Conservation (phyloP, 495 filamentous ascomycete genomes). For the Penicillium samsonianum region DNA sequence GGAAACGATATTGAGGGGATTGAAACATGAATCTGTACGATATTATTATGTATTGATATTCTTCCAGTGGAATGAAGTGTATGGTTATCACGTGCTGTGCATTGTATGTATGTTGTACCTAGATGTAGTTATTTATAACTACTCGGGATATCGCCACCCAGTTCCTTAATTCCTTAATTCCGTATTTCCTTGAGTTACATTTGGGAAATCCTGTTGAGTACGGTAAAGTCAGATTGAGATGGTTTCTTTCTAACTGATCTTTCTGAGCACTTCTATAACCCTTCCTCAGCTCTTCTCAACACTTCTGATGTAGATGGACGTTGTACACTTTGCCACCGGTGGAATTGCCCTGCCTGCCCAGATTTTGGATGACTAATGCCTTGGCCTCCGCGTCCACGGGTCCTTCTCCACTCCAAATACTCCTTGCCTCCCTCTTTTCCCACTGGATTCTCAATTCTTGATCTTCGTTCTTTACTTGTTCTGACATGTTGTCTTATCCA, state of each 20-base stretch:
- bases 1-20: background rate
- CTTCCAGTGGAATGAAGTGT: background rate
- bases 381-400: constrained; percentile 17
- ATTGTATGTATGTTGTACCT: background rate
- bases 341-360: too few species aligned
- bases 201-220: too few species aligned
- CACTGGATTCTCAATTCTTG: constrained; percentile 21
- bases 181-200: too few species aligned
- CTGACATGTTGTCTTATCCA: constrained; percentile 25
- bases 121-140: background rate
- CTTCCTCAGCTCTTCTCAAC: background rate
- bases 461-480: constrained; percentile 13
- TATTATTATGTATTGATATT: background rate
- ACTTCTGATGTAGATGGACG: background rate
- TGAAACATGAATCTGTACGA: background rate
- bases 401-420: constrained; percentile 29
- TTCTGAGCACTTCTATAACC: too few species aligned
- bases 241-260: too few species aligned
- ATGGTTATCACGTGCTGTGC: background rate
- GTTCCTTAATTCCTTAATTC: too few species aligned
- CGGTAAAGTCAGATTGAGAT: too few species aligned
- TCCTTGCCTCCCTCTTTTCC: constrained; percentile 13
- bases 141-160: background rate
- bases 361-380: constrained; percentile 22
- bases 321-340: background rate